These are phyloP conservation scores for Geranium rotundifolium DNA, from an alignment of 345 rosid genomes.

Conservation along the genomic window DNA sequence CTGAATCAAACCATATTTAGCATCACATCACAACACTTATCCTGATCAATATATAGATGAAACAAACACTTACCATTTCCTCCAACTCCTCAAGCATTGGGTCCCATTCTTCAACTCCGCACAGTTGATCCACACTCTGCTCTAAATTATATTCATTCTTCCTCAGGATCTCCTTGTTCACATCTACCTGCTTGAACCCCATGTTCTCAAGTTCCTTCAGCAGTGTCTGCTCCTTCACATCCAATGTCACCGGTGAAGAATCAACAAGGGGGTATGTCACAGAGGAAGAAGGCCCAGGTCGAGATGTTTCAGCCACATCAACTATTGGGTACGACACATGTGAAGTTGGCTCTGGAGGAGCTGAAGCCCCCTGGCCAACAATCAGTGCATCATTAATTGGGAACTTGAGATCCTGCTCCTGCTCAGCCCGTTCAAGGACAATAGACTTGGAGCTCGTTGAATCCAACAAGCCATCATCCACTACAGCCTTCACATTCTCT, in stretches of 20 bases:
- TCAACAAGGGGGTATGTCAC: not conserved
- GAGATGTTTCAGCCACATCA: constrained; percentile 22
- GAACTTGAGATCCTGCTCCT: no score
- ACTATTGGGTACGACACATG: constrained; percentile 30
- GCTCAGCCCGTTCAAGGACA: no score
- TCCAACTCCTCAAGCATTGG: constrained; percentile 73
- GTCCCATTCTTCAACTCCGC: constrained; percentile 80
- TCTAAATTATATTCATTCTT: constrained; percentile 60
- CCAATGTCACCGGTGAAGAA: constrained; percentile 5
- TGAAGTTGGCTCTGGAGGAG: constrained; percentile 17
- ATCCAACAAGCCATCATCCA: constrained; percentile 12
- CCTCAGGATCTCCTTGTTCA: constrained; percentile 82
- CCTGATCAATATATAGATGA: not conserved
- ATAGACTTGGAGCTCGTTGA: no score
- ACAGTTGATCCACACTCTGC: constrained; percentile 65
- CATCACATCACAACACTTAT: not conserved
- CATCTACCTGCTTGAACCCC: constrained; percentile 85
- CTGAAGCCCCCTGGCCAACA: not conserved
- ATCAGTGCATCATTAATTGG: no score
- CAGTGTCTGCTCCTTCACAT: constrained; percentile 32
- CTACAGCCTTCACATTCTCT: constrained; percentile 24
- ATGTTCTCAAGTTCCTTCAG: constrained; percentile 80
- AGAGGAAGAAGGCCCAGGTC: constrained; percentile 9
- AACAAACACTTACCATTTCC: constrained; percentile 53
- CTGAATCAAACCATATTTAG: constrained; percentile 19